These are phyloP conservation scores for Graphium sp. DNA, from an alignment of 2,329 filamentous ascomycete genomes.

Conservation along the genomic window DNA sequence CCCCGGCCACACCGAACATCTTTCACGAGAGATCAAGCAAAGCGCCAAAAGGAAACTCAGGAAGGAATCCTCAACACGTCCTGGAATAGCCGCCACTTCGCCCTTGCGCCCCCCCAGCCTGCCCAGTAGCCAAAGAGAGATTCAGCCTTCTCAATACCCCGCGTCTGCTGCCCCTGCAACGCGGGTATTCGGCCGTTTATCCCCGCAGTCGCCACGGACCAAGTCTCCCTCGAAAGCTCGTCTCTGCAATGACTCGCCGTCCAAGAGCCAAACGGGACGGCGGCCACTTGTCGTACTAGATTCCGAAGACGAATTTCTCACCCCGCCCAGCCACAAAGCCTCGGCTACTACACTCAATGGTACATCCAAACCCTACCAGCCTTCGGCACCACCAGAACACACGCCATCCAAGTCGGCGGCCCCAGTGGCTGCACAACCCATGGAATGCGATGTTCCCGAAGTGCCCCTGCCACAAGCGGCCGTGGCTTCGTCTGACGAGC, in stretches of 20 bases:
- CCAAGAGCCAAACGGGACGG: background rate
- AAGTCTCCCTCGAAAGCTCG: no score
- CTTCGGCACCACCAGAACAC: no score
- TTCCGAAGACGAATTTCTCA: constrained; percentile 37
- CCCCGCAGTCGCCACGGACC: constrained; percentile 2
- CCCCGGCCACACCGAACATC: background rate
- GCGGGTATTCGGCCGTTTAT: background rate
- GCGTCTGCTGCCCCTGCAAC: no score
- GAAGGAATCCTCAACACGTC: background rate
- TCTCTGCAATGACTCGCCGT: no score
- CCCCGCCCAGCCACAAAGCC: constrained; percentile 19
- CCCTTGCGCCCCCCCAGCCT: no score
- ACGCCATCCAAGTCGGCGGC: no score
- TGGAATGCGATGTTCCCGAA: no score
- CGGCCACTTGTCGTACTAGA: constrained; percentile 28
- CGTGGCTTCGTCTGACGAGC: no score
- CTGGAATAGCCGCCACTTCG: background rate
- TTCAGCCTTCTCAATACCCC: no score
- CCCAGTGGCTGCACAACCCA: no score
- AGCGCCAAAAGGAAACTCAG: background rate
- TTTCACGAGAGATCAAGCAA: background rate
- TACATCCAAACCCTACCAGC: constrained; percentile 1
- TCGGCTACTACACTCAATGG: constrained; percentile 7
- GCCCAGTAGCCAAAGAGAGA: no score
- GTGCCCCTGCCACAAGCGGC: no score